A percentile compares a stretch with the other conserved stretches of the same genome.
Evolutionary conservation across 495 filamentous ascomycete species (phyloP).

Genomic region (Neurospora cerealis): DNA sequence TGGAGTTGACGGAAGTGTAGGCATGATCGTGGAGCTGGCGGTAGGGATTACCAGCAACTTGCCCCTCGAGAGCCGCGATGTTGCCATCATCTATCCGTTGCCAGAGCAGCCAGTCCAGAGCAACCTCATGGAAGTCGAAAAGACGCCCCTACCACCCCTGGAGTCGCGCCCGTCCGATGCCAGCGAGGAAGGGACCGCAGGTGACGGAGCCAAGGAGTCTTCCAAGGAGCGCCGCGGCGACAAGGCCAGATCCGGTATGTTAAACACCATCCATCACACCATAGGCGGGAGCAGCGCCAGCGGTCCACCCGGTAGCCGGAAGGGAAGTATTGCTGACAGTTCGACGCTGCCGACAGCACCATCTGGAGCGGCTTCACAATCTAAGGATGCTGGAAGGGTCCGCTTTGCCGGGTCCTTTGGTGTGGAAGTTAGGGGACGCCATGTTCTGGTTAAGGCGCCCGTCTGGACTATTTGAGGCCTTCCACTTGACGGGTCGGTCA

Average conservation of each 20-base stretch:
- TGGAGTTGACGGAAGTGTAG: slow-evolving; percentile 69
- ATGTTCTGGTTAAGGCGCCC: slow-evolving; percentile 79
- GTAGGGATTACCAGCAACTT: slow-evolving; percentile 78
- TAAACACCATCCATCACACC: slow-evolving; percentile 16
- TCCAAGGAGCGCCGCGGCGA: slow-evolving; percentile 30
- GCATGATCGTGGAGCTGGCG: slow-evolving; percentile 89
- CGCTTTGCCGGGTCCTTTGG: slow-evolving; percentile 78
- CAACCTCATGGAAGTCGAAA: slow-evolving; percentile 77
- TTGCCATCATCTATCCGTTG: slow-evolving; percentile 72
- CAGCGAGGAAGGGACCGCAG: slow-evolving; percentile 32
- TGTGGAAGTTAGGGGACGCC: slow-evolving; percentile 74
- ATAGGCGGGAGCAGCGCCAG: slow-evolving; percentile 15
- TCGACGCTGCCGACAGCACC: slow-evolving; percentile 28
- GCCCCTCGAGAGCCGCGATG: slow-evolving; percentile 84
- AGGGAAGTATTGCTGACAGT: slow-evolving; percentile 25
- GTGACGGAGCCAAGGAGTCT: slow-evolving; percentile 33
- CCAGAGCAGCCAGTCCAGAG: slow-evolving; percentile 59
- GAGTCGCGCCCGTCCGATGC: slow-evolving; percentile 43
- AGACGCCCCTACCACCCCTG: slow-evolving; percentile 58
- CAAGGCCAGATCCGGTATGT: slow-evolving; percentile 29
- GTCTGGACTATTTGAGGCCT: slow-evolving; percentile 57
- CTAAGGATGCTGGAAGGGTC: slow-evolving; percentile 46
- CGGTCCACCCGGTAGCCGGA: slow-evolving; percentile 20
- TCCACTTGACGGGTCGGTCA: background rate
- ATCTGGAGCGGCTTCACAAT: slow-evolving; percentile 16